Conservation (phyloP, 2,329 filamentous ascomycete species). For the Fusarium phyllophilum region DNA sequence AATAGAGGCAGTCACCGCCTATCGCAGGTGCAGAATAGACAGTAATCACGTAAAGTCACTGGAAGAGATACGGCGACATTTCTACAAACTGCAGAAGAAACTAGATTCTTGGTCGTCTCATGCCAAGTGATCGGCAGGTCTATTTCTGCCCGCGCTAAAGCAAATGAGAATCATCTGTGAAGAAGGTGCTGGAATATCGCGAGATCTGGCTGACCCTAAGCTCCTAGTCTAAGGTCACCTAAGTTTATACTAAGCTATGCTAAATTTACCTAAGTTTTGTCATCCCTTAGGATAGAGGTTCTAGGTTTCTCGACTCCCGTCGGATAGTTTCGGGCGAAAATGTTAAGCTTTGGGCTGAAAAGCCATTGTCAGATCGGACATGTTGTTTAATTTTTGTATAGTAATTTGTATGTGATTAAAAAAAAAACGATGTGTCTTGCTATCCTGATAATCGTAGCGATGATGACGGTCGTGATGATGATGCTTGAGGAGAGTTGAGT, state of each 20-base stretch:
- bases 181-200: not conserved
- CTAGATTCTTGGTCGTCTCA: not conserved
- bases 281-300: not conserved
- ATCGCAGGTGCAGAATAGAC: not conserved
- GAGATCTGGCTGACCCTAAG: not conserved
- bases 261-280: not conserved
- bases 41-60: not conserved
- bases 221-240: not conserved
- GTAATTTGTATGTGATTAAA: not conserved
- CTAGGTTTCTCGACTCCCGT: accelerated
- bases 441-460: not conserved
- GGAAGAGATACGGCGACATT: not conserved
- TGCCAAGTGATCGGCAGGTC: not conserved
- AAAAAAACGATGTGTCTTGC: not conserved
- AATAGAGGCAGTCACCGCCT: not conserved
- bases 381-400: not conserved
- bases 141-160: not conserved
- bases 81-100: not conserved
- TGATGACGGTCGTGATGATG: not conserved
- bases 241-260: not conserved
- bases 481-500: too few relatives aligned
- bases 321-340: not conserved
- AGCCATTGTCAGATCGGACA: not conserved
- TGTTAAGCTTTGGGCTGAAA: not conserved
- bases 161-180: not conserved